Percentiles rank a stretch among this genome's conserved stretches.
These are phyloP conservation scores for Zasmidium cellare DNA, from an alignment of 2,329 filamentous ascomycete genomes.

Conservation along the genomic window DNA sequence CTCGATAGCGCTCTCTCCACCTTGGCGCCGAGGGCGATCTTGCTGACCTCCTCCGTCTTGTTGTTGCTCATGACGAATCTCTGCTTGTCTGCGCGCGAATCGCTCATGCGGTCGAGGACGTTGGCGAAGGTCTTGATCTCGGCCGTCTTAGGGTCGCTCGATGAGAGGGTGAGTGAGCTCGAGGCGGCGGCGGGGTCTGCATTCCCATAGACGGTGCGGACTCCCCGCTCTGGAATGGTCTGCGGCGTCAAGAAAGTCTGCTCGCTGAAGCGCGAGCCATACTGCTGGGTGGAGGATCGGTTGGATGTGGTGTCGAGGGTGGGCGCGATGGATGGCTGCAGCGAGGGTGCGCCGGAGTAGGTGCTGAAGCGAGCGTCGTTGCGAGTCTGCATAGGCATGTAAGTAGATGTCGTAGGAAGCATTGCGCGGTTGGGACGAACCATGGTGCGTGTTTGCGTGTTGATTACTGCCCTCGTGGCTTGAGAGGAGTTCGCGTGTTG, in stretches of 20 bases:
- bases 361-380: slow-evolving; percentile 48
- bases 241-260: slow-evolving; percentile 21
- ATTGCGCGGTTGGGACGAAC: slow-evolving; percentile 6
- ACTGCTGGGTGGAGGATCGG: slow-evolving; percentile 25
- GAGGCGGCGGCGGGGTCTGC: slow-evolving; percentile 18
- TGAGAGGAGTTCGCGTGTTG: not conserved
- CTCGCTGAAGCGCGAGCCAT: slow-evolving; percentile 22
- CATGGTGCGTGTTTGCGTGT: slow-evolving; percentile 4
- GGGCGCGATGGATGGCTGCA: slow-evolving; percentile 52
- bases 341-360: slow-evolving; percentile 52
- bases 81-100: slow-evolving; percentile 80
- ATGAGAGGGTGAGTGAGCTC: slow-evolving; percentile 32
- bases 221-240: slow-evolving; percentile 21
- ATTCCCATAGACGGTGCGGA: slow-evolving; percentile 16
- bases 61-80: slow-evolving; percentile 76
- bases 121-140: slow-evolving; percentile 76
- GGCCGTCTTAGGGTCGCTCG: slow-evolving; percentile 53
- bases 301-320: slow-evolving; percentile 35
- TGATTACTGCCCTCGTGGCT: not conserved
- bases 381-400: slow-evolving; percentile 18
- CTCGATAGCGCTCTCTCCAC: slow-evolving; percentile 83
- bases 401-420: not conserved
- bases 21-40: slow-evolving; percentile 86
- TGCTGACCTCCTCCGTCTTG: slow-evolving; percentile 79
- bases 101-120: slow-evolving; percentile 83